Conservation (phyloP, 1,139 yeast species). For the Kodamaea anthophila region DNA sequence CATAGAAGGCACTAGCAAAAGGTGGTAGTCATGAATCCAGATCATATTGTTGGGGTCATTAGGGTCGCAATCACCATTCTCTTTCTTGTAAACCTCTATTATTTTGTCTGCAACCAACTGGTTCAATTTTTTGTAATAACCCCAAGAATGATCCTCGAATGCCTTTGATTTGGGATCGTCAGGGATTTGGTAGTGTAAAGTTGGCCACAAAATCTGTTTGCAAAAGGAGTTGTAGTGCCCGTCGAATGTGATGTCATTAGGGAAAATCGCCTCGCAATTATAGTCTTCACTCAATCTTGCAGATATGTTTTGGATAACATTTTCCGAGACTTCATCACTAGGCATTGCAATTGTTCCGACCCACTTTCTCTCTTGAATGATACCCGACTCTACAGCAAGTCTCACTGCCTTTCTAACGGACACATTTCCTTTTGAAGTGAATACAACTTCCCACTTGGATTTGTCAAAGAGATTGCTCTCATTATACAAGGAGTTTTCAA, state of each 20-base stretch:
- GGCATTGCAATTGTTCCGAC: conserved; percentile 91
- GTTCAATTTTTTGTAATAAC: conserved; percentile 69
- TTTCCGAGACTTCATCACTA: conserved; percentile 66
- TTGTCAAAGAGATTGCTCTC: conserved; percentile 56
- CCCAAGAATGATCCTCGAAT: conserved; percentile 94
- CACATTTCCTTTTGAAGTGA: conserved; percentile 70
- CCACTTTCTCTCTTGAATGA: conserved; percentile 56
- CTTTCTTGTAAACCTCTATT: conserved; percentile 50
- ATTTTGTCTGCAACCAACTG: conserved; percentile 75
- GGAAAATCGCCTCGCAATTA: conserved; percentile 60
- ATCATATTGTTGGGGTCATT: conserved; percentile 45
- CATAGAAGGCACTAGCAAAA: conserved; percentile 82
- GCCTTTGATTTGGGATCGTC: conserved; percentile 93
- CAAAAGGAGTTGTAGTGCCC: conserved; percentile 90
- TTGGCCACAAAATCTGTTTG: conserved; percentile 94
- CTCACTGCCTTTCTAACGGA: conserved; percentile 83
- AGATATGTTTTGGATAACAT: conserved; percentile 47
- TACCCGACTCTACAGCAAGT: conserved; percentile 46
- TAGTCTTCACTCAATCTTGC: conserved; percentile 39
- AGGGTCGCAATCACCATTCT: conserved; percentile 42
- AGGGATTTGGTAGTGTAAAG: conserved; percentile 92
- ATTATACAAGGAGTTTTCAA: conserved; percentile 35
- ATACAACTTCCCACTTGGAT: conserved; percentile 71
- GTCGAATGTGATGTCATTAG: conserved; percentile 72
- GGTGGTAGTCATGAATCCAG: conserved; percentile 94